Base-by-base conservation (phyloP, 2,329 filamentous ascomycete genomes). In the Fusarium nygamai region DNA sequence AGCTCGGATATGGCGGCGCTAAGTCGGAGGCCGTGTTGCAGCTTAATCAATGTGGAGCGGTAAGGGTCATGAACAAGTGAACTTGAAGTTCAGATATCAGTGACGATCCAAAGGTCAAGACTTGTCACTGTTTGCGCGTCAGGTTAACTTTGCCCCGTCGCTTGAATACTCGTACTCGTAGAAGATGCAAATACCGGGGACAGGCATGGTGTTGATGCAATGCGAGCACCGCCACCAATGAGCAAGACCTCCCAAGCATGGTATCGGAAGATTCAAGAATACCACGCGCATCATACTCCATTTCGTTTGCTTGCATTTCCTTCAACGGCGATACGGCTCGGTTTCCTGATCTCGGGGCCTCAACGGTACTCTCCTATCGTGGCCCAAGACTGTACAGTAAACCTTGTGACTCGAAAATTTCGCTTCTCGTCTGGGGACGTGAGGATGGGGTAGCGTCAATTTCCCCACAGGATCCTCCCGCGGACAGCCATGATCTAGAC, bases 401-500 rank as follows among this genome's bases (percentile, higher is more conserved):
- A 72, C 69, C 71, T 67, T 77, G 74, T 77, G 71, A 72, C 69
- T 69, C 48, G 62, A 73, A 77, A 69, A 64, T 69, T 78, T 76
- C 60, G 60, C 66, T 69, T 64, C 54, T 69, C 50, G 67, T 43
- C 72, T 63, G 61, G 71, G 72, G 63, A 68, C 65, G 60, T 67
- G 69, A 68, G 54, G 56, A 76, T 62, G 76, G 75, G 76, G 75
- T 78, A 74, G 73, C 61, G 74, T 69, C 66, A 67, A 69, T 72
- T 78, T 76, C 77, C 75, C 77, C 77, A 76, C 76, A 78, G 56
- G 66, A 72, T 74, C 48, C 61, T 72, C 64, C 61, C 69, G 39
- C 46, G 53, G 39, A 48, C 68, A 67, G 53, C 47, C 71, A 63
- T 64, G 48, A 67, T 67, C 46, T 59, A 41, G 44, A 60, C 41